phyloP scores from a whole-genome alignment of 768 basidiomycete species.

The Podaxis sp. region DNA sequence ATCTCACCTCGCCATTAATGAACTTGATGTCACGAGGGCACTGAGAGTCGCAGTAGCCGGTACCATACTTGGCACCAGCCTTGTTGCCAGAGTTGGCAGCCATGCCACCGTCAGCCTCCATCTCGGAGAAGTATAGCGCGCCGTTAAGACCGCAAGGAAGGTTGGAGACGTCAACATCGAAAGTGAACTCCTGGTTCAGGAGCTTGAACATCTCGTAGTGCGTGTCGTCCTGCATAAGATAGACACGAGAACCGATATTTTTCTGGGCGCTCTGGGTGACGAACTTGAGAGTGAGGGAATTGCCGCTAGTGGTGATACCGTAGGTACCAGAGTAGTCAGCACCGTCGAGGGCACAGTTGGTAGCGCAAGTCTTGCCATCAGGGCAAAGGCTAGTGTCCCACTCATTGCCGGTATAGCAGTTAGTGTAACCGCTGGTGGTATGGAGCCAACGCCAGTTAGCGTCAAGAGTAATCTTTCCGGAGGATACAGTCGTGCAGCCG shows the following conservation, averaged over 20 bases:
- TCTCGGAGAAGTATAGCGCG: conserved; percentile 16
- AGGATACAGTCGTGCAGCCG: conserved; percentile 11
- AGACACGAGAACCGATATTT: conserved; percentile 16
- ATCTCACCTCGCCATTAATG: conserved; percentile 15
- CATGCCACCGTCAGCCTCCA: conserved; percentile 16
- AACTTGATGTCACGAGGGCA: conserved; percentile 18
- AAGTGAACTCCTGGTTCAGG: conserved; percentile 18
- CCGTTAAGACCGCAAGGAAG: conserved; percentile 19
- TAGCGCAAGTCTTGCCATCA: conserved; percentile 8
- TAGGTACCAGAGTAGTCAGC: conserved; percentile 15
- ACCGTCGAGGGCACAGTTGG: conserved; percentile 14
- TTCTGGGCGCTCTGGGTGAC: conserved; percentile 12
- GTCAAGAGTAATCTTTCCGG: conserved; percentile 11
- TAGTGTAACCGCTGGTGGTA: conserved; percentile 7
- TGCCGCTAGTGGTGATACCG: conserved; percentile 16
- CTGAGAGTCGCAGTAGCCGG: conserved; percentile 17
- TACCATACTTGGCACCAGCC: conserved; percentile 18
- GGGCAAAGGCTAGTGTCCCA: conserved; percentile 13
- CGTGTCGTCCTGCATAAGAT: conserved; percentile 14
- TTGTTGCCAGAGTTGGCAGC: conserved; percentile 6
- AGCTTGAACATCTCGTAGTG: conserved; percentile 16
- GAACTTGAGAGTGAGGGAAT: conserved; percentile 17
- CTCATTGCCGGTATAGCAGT: conserved; percentile 17
- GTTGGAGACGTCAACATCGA: conserved; percentile 17
- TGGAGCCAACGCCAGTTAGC: conserved; percentile 18